Evolutionary conservation across 2,329 filamentous ascomycete species (phyloP).

Genomic region (Endoconidiophora polonica): DNA sequence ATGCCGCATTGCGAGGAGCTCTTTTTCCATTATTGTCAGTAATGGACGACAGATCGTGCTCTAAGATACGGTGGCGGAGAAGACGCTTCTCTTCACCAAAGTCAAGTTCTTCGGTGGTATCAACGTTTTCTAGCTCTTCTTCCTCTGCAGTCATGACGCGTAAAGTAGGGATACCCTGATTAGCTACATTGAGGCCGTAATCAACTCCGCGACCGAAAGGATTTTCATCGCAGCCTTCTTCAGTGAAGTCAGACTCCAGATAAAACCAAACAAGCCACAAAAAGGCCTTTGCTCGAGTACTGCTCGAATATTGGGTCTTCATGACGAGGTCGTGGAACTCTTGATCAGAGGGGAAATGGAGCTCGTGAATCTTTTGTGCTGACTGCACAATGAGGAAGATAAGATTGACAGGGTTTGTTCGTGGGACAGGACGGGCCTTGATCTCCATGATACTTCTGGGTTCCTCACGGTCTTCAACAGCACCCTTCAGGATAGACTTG

Average conservation of each 20-base stretch:
- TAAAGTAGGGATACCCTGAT: slow-evolving; percentile 53
- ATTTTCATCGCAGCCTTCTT: slow-evolving; percentile 74
- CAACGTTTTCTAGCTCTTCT: slow-evolving; percentile 54
- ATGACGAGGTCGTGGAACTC: slow-evolving; percentile 97
- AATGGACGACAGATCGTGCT: slow-evolving; percentile 55
- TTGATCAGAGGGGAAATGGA: slow-evolving; percentile 68
- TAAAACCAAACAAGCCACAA: slow-evolving; percentile 99
- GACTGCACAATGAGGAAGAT: slow-evolving; percentile 89
- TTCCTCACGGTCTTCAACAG: slow-evolving; percentile 76
- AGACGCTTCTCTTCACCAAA: slow-evolving; percentile 60
- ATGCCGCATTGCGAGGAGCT: slow-evolving; percentile 23
- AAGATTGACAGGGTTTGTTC: slow-evolving; percentile 92
- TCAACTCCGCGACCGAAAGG: slow-evolving; percentile 66
- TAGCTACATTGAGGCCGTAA: slow-evolving; percentile 46
- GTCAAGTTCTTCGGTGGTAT: slow-evolving; percentile 49
- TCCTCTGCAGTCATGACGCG: slow-evolving; percentile 48
- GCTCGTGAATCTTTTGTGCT: slow-evolving; percentile 77
- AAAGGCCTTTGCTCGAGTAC: slow-evolving; percentile 72
- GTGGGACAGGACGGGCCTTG: slow-evolving; percentile 44
- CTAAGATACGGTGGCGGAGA: slow-evolving; percentile 58
- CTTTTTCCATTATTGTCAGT: slow-evolving; percentile 44
- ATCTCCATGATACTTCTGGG: slow-evolving; percentile 73
- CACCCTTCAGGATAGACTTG: slow-evolving; percentile 94
- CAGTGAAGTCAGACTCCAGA: slow-evolving; percentile 83
- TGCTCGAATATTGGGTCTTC: slow-evolving; percentile 67